Evolutionary conservation across 2,329 filamentous ascomycete genomes (phyloP), one percentile per base, ranked within the genome.

Genomic region (Talaromyces sp.): DNA sequence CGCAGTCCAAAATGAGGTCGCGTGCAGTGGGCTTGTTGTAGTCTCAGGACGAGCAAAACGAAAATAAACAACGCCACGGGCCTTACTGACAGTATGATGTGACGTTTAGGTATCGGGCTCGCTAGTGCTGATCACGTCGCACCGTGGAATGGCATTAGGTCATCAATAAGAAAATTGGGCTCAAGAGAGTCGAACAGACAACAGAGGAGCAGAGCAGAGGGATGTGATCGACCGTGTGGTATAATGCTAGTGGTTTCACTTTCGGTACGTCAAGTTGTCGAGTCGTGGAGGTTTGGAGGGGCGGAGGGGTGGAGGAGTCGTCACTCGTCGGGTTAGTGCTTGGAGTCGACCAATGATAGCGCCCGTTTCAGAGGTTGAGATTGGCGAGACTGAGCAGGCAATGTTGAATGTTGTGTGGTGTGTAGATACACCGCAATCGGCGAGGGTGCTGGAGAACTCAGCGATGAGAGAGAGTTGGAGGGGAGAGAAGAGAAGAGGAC

Each of bases 11-110:
- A 25, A 15, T 36, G 53, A 38, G 29, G 53, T 56, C 53, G 53
- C 53, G 53, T 56, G 53, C 53, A 61, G 67, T 69, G 69, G 70
- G 71, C 71, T 73, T 68, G 71, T 69, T 69, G 36, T 13, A 17
- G 49, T 62, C 17, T 34, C 19, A 59, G 43, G 15, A 38, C 56
- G 58, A 47, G 59, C 53, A 59, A 65, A 40, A 59, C n/a, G 11
- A 62, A 64, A 60, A 58, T 36, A 62, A 60, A 63, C 61, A 36
- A 47, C 17, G 13, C 54, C 29, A 15, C 51, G 51, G 53, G 54
- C 36, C 54, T 43, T 63, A 56, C 61, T 56, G 22, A 61, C 43
- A 59, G 29, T 63, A 58, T 60, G 59, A 63, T 64, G 60, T 61
- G 64, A 65, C 58, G 47, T 61, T 49, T 58, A 38, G 10, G 10